Evolutionary conservation across 805 yeast genomes (phyloP), one percentile per base, ranked within the genome.

Genomic region (Saccharomycopsis selenospora): DNA sequence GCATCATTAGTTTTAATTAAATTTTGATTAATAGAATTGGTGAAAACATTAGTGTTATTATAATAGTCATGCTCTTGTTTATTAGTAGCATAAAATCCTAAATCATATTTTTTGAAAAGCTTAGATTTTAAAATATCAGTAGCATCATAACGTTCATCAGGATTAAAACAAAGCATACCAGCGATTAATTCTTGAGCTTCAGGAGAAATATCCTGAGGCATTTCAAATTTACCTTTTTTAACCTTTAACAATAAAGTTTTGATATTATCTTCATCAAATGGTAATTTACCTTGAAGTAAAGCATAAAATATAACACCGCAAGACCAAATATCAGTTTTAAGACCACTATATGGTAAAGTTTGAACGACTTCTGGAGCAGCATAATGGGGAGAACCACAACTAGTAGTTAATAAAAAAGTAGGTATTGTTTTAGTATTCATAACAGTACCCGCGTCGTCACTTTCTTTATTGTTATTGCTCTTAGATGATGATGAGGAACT

Each of bases 361-460:
- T 80, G 74, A 17, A 85, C 91, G 54, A 85, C 85, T 65, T 85
- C 95, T 0, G 95, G 95, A 2, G 95, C 85, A 4, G 93, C 93
- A 63, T 85, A 85, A 67, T 85, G 95, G 17, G 95, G 95, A 20
- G 90, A 82, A 3, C 95, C 95, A 68, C 95, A 85, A 13, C 87
- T 79, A 3, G 95, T 85, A 62, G 83, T 88, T 46, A 85, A 68
- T 47, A 85, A 66, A 59, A 82, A 89, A 26, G 79, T 76, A 41
- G 81, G 82, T 47, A 70, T 72, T 59, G 88, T 95, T 91, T 95
- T 89, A 3, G 90, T 88, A 48, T 95, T 87, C 53, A 84, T 78
- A 63, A 87, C 84, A 27, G 91, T 95, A 51, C 84, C 89, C 44
- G 93, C 83, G 42, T 89, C 67, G 8, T 84, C 84, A 3, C n/a